phyloP scores from a whole-genome alignment of 805 yeast genomes.

The Zygosaccharomyces bailii region DNA sequence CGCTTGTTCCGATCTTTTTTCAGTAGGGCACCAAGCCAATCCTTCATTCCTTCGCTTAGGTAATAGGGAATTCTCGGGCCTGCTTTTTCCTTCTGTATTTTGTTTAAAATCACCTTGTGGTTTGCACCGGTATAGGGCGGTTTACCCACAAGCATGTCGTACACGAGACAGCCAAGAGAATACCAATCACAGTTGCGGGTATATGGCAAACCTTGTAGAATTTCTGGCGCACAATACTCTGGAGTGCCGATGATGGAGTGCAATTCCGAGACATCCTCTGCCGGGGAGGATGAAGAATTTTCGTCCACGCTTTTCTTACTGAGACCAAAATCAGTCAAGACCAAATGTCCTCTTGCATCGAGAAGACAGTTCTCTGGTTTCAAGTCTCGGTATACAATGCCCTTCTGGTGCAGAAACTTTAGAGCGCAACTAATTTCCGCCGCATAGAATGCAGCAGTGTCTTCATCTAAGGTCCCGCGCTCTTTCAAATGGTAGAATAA shows the following conservation, averaged over 20 bases:
- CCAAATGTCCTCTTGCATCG: conserved; percentile 72
- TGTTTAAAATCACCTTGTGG: conserved; percentile 70
- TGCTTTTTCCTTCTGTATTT: conserved; percentile 60
- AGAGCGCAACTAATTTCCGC: conserved; percentile 81
- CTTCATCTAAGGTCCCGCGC: conserved; percentile 50
- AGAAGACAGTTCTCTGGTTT: conserved; percentile 88
- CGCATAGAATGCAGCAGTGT: conserved; percentile 67
- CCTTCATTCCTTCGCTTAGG: conserved; percentile 76
- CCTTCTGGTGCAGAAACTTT: conserved; percentile 69
- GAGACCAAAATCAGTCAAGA: conserved; percentile 79
- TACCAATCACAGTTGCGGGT: conserved; percentile 87
- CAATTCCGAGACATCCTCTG: conserved; percentile 29
- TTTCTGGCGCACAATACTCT: conserved; percentile 78
- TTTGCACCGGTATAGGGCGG: conserved; percentile 89
- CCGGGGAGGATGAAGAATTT: conserved; percentile 8
- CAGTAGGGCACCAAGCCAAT: conserved; percentile 59
- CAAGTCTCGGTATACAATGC: conserved; percentile 81
- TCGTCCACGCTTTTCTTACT: conserved; percentile 41
- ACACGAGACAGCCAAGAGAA: conserved; percentile 81
- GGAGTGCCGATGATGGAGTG: conserved; percentile 45
- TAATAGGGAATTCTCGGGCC: conserved; percentile 64
- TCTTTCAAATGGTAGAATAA: conserved; percentile 47
- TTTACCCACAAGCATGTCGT: conserved; percentile 75
- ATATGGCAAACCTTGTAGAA: conserved; percentile 70
- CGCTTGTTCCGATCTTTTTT: conserved; percentile 70